Evolutionary conservation across 805 yeast species (phyloP).

Genomic region (Lipomyces starkeyi): DNA sequence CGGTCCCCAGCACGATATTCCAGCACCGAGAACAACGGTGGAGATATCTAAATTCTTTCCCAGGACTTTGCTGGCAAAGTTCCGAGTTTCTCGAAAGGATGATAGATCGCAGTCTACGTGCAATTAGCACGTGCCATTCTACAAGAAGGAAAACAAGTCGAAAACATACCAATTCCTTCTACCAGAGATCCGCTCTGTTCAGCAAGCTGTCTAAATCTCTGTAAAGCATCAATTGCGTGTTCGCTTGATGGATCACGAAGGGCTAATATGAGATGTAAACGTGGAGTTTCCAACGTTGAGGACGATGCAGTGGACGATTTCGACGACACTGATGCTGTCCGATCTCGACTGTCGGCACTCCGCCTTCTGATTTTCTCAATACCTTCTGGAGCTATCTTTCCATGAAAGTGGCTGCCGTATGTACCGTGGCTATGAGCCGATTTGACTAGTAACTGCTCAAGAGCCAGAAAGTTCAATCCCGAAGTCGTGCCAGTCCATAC

Average conservation of each 20-base stretch:
- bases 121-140: neutral
- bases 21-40: constrained; percentile 34
- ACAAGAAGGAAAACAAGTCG: neutral
- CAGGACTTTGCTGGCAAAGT: constrained; percentile 36
- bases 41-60: constrained; percentile 36
- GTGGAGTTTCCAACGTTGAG: constrained; percentile 13
- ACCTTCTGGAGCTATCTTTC: constrained; percentile 6
- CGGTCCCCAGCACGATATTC: constrained; percentile 33
- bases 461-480: constrained; percentile 26
- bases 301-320: constrained; percentile 4
- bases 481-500: constrained; percentile 37
- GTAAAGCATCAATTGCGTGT: constrained; percentile 23
- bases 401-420: neutral
- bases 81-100: constrained; percentile 23
- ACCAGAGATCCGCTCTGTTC: constrained; percentile 29
- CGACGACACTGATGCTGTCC: constrained; percentile 8
- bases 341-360: neutral
- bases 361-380: neutral
- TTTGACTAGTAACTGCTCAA: constrained; percentile 27
- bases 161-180: constrained; percentile 21
- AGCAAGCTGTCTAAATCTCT: constrained; percentile 23
- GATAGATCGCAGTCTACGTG: constrained; percentile 28
- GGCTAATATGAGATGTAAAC: constrained; percentile 25
- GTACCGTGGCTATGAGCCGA: constrained; percentile 1
- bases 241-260: constrained; percentile 31